Evolutionary conservation across 2,329 filamentous ascomycete genomes (phyloP).

Genomic region (Blastomyces gilchristii): DNA sequence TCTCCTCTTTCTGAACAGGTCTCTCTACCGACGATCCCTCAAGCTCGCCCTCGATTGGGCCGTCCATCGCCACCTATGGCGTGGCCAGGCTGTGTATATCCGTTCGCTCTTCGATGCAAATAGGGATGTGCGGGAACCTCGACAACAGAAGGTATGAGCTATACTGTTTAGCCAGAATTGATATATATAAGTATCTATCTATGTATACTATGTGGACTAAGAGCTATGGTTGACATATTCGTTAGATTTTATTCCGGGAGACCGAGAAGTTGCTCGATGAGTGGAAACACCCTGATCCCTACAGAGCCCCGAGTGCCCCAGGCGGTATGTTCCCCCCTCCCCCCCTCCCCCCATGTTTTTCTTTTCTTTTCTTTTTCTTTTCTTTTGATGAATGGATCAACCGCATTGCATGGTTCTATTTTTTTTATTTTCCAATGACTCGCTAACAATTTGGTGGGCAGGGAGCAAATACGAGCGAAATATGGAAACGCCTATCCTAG

Average conservation of each 20-base stretch:
- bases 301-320: constrained; percentile 76
- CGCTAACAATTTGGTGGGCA: constrained; percentile 28
- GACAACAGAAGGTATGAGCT: constrained; percentile 65
- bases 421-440: constrained; percentile 5
- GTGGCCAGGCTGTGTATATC: constrained; percentile 92
- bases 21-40: constrained; percentile 80
- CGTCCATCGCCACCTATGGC: constrained; percentile 85
- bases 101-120: constrained; percentile 92
- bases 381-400: neutral
- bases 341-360: too few species aligned
- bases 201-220: neutral
- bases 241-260: constrained; percentile 69
- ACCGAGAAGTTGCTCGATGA: constrained; percentile 78
- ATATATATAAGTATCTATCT: neutral
- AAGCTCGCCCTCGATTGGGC: constrained; percentile 94
- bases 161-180: neutral
- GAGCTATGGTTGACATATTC: neutral
- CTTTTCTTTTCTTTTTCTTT: too few species aligned
- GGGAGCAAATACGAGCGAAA: constrained; percentile 97
- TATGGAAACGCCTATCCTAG: constrained; percentile 65
- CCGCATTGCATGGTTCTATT: neutral
- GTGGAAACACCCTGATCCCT: constrained; percentile 98
- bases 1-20: constrained; percentile 32
- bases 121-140: constrained; percentile 68
- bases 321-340: constrained; percentile 54